These are phyloP conservation scores for Coemansia sp. DNA, from an alignment of 192 early-diverging fungal species.

Conservation along the genomic window DNA sequence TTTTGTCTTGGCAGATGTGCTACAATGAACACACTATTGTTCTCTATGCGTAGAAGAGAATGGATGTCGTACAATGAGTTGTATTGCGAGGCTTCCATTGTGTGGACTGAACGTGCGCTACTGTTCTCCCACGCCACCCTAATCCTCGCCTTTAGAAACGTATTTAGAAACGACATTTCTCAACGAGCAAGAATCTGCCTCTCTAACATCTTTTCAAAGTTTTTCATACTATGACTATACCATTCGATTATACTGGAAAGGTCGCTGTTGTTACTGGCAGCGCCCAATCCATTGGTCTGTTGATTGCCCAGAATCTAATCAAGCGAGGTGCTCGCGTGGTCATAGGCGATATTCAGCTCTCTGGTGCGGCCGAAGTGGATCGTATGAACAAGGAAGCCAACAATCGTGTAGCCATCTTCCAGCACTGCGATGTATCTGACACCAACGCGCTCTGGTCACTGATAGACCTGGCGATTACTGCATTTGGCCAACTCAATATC, in stretches of 20 bases:
- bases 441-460: conserved; percentile 24
- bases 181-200: background rate
- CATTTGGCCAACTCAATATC: conserved; percentile 61
- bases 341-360: conserved; percentile 54
- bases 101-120: background rate
- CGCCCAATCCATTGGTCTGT: conserved; percentile 62
- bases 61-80: background rate
- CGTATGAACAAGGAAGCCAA: conserved; percentile 40
- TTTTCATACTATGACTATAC: background rate
- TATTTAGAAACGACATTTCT: background rate
- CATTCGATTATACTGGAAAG: conserved; percentile 47
- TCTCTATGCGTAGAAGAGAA: background rate
- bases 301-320: conserved; percentile 55
- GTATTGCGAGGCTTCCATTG: background rate
- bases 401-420: conserved; percentile 43
- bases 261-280: conserved; percentile 70
- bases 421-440: conserved; percentile 57
- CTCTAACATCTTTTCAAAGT: background rate
- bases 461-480: conserved; percentile 46
- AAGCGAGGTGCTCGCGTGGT: conserved; percentile 61
- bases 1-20: background rate
- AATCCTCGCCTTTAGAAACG: background rate
- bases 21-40: background rate
- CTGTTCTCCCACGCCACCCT: background rate
- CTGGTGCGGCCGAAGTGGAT: conserved; percentile 19